Evolutionary conservation across 1,284 basidiomycete genomes (phyloP).

Genomic region (Trametes pubescens): DNA sequence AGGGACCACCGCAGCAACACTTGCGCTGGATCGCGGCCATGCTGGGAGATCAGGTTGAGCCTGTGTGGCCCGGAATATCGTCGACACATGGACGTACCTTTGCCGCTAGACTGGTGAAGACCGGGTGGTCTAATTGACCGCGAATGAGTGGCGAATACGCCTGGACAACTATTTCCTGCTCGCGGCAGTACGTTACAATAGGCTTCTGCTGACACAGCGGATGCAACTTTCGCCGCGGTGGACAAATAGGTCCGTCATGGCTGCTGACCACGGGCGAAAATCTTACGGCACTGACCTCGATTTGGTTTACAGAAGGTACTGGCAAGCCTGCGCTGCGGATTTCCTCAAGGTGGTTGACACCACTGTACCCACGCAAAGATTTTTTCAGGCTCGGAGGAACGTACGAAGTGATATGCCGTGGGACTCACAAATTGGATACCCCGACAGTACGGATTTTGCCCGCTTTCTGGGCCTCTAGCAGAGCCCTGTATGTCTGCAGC

Average conservation of each 20-base stretch:
- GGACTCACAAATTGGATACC: conserved; percentile 69
- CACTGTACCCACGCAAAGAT: conserved; percentile 48
- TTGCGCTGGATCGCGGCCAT: conserved; percentile 61
- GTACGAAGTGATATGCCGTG: background rate
- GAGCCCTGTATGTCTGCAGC: conserved; percentile 54
- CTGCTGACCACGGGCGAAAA: background rate
- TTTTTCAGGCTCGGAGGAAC: background rate
- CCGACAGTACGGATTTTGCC: conserved; percentile 66
- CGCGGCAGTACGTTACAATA: conserved; percentile 80
- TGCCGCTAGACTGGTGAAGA: conserved; percentile 51
- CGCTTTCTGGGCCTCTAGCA: conserved; percentile 54
- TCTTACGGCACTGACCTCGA: conserved; percentile 64
- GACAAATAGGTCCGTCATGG: background rate
- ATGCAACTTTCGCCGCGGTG: conserved; percentile 61
- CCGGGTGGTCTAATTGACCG: conserved; percentile 51
- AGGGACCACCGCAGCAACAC: conserved; percentile 78
- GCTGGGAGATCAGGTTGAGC: conserved; percentile 32
- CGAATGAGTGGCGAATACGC: conserved; percentile 66
- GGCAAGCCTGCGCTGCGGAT: conserved; percentile 67
- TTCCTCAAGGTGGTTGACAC: conserved; percentile 81
- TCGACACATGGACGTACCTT: conserved; percentile 40
- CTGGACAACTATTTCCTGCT: conserved; percentile 72
- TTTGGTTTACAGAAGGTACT: conserved; percentile 84
- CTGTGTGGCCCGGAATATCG: background rate
- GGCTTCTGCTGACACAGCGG: conserved; percentile 85